These are phyloP conservation scores for Miscanthus sacchariflorus DNA, from an alignment of 202 grass and related monocot genomes.

Conservation along the genomic window DNA sequence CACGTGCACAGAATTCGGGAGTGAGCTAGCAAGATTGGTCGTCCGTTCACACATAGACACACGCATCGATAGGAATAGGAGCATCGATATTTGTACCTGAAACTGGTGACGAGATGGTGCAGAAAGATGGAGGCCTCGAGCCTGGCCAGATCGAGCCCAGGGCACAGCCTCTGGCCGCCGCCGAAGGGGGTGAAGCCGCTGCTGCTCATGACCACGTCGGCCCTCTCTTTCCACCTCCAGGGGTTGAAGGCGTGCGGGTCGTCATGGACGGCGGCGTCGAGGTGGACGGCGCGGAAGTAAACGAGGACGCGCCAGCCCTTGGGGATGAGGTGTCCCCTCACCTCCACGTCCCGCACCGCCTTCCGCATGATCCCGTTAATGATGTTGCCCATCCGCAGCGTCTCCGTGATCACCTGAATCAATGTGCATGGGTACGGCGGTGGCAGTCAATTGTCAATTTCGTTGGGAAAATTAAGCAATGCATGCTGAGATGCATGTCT, in stretches of 20 bases:
- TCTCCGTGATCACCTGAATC: constrained; percentile 71
- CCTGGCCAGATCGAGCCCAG: constrained; percentile 59
- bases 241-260: constrained; percentile 79
- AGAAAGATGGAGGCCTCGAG: constrained; percentile 65
- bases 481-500: no score
- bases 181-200: constrained; percentile 63
- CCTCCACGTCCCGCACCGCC: constrained; percentile 71
- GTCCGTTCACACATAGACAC: constrained; percentile 4
- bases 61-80: not conserved
- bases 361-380: constrained; percentile 89
- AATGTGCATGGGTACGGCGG: no score
- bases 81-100: constrained; percentile 26
- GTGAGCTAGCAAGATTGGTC: not conserved
- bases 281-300: constrained; percentile 84
- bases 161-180: constrained; percentile 69
- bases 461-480: no score
- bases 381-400: constrained; percentile 78
- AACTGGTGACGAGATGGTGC: constrained; percentile 56
- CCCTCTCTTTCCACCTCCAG: constrained; percentile 78
- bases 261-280: constrained; percentile 53
- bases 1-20: not conserved
- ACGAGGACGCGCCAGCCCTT: constrained; percentile 82
- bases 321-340: constrained; percentile 71
- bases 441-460: not conserved
- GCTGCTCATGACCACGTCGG: constrained; percentile 6